Percentiles rank a stretch among this genome's conserved stretches.
These are phyloP conservation scores for Bodo saltans DNA, from an alignment of 78 protist genomes.

Conservation along the genomic window DNA sequence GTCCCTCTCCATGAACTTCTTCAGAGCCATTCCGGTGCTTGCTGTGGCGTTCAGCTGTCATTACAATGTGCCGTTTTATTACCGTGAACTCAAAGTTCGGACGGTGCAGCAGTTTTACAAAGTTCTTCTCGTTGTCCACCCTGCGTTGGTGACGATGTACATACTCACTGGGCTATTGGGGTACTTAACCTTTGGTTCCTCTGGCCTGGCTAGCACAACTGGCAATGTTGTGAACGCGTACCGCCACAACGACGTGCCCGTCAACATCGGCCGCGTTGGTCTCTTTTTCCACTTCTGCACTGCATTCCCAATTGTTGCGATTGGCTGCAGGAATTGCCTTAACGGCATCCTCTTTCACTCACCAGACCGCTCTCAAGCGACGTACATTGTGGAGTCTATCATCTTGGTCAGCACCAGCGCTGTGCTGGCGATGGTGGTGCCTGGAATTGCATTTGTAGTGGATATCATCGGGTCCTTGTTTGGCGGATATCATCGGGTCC, in stretches of 20 bases:
- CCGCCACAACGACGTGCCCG: not conserved
- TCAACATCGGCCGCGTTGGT: conserved; percentile 17
- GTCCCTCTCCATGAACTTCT: not conserved
- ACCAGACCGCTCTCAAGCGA: not conserved
- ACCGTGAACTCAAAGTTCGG: not conserved
- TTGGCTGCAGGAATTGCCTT: conserved; percentile 1
- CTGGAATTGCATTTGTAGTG: not conserved
- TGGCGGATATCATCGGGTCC: conserved; percentile 8
- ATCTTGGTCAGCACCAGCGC: not conserved
- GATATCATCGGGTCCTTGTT: conserved; percentile 3
- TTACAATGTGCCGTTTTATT: conserved; percentile 15
- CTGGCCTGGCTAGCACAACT: not conserved
- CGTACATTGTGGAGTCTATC: not conserved
- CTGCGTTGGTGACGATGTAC: not conserved
- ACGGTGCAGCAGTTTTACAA: not conserved
- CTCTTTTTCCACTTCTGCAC: conserved; percentile 2
- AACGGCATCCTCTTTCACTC: not conserved
- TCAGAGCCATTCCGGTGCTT: conserved; percentile 17
- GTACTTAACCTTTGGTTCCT: not conserved
- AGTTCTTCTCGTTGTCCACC: not conserved
- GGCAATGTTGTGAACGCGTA: not conserved
- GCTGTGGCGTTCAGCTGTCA: conserved; percentile 20
- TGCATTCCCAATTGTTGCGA: conserved; percentile 1
- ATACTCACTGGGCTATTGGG: not conserved
- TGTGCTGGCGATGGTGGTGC: conserved; percentile 6